These are phyloP conservation scores for Nakazawaea populi DNA, from an alignment of 805 yeast species.

Conservation along the genomic window DNA sequence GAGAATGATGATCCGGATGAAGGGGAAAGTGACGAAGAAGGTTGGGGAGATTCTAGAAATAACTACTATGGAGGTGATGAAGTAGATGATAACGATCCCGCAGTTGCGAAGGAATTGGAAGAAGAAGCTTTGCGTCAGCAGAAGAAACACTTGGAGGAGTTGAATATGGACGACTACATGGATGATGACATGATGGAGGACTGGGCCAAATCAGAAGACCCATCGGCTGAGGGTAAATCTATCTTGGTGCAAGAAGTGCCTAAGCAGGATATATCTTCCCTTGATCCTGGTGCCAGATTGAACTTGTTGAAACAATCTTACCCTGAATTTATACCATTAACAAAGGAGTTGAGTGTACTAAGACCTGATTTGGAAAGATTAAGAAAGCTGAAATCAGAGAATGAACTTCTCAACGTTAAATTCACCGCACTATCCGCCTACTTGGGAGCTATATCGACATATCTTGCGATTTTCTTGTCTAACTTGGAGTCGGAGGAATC, in stretches of 20 bases:
- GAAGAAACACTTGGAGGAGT: conserved; percentile 68
- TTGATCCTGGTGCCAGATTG: conserved; percentile 49
- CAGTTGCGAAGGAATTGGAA: conserved; percentile 70
- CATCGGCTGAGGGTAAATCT: conserved; percentile 31
- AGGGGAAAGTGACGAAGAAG: conserved; percentile 26
- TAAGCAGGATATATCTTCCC: conserved; percentile 35
- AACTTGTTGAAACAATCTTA: conserved; percentile 53
- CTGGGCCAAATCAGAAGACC: conserved; percentile 60
- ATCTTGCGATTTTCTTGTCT: conserved; percentile 68
- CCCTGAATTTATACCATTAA: conserved; percentile 81
- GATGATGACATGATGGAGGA: conserved; percentile 78
- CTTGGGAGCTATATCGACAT: conserved; percentile 70
- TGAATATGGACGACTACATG: conserved; percentile 67
- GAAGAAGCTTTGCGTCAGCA: conserved; percentile 86
- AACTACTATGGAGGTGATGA: conserved; percentile 59
- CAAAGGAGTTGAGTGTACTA: conserved; percentile 50
- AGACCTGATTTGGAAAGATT: conserved; percentile 36
- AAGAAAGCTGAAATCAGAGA: conserved; percentile 16
- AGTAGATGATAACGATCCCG: conserved; percentile 52
- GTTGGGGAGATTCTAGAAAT: conserved; percentile 41
- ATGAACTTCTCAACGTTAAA: conserved; percentile 43
- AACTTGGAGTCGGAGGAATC: conserved; percentile 47
- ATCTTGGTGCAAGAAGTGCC: conserved; percentile 28
- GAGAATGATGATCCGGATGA: conserved; percentile 23
- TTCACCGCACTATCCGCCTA: conserved; percentile 71